phyloP scores from a whole-genome alignment of 2,329 filamentous ascomycete genomes.

The Macrophomina tecta region DNA sequence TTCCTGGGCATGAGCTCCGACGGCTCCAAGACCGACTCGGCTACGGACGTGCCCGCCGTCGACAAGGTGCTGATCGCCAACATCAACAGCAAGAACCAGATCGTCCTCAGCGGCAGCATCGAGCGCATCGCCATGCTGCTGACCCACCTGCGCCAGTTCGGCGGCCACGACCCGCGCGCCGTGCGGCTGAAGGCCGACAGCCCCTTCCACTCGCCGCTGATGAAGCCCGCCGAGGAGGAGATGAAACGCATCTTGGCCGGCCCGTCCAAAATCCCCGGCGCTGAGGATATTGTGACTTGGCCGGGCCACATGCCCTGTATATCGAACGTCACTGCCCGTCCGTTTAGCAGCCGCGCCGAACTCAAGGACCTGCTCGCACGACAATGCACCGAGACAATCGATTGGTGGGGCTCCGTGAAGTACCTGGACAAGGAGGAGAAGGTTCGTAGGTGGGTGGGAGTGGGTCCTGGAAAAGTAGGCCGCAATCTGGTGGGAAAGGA shows the following conservation, averaged over 20 bases:
- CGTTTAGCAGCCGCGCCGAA: slow-evolving; percentile 75
- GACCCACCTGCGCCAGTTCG: slow-evolving; percentile 84
- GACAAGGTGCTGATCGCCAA: slow-evolving; percentile 91
- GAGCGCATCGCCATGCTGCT: slow-evolving; percentile 81
- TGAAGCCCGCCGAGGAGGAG: slow-evolving; percentile 79
- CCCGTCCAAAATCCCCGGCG: slow-evolving; percentile 60
- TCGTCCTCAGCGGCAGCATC: slow-evolving; percentile 88
- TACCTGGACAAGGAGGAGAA: slow-evolving; percentile 85
- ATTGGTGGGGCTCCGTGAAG: slow-evolving; percentile 92
- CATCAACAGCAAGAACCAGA: slow-evolving; percentile 95
- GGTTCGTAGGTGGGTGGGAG: slow-evolving; percentile 85
- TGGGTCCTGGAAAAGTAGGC: slow-evolving; percentile 92
- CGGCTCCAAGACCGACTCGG: slow-evolving; percentile 72
- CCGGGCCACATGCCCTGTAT: slow-evolving; percentile 78
- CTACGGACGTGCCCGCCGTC: slow-evolving; percentile 73
- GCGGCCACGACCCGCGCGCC: slow-evolving; percentile 87
- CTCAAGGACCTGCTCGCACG: slow-evolving; percentile 79
- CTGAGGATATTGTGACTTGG: slow-evolving; percentile 73
- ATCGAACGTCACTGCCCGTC: slow-evolving; percentile 83
- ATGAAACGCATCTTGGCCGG: slow-evolving; percentile 72
- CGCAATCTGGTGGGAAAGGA: slow-evolving; percentile 94
- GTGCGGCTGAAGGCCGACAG: slow-evolving; percentile 86
- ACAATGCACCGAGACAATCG: slow-evolving; percentile 88
- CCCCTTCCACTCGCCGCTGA: slow-evolving; percentile 90
- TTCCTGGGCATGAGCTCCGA: slow-evolving; percentile 74